Conservation (phyloP, 306 rosid species). For the Begonia peltatifolia region DNA sequence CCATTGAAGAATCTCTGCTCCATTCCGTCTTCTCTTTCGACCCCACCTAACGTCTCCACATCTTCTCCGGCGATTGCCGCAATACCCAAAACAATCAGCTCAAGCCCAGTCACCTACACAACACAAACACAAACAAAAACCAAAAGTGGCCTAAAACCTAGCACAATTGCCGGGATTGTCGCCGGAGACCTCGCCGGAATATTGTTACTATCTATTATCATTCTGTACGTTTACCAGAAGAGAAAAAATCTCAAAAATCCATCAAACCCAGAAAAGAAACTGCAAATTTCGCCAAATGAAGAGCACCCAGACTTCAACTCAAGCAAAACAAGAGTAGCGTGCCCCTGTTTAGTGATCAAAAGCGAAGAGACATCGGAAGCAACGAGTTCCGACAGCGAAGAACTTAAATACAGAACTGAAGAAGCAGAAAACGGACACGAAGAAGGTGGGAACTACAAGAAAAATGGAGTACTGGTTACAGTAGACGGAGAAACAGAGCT, state of each 20-base stretch:
- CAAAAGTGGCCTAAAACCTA: slow-evolving; percentile 43
- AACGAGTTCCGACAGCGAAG: slow-evolving; percentile 69
- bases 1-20: slow-evolving; percentile 60
- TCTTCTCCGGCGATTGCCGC: slow-evolving; percentile 87
- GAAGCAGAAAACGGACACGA: background rate
- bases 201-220: slow-evolving; percentile 25
- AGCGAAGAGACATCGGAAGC: slow-evolving; percentile 65
- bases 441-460: slow-evolving; percentile 7
- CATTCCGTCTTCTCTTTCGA: slow-evolving; percentile 55
- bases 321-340: slow-evolving; percentile 23
- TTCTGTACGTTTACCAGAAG: slow-evolving; percentile 48
- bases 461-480: slow-evolving; percentile 37
- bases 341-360: slow-evolving; percentile 46
- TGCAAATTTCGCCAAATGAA: slow-evolving; percentile 10
- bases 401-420: slow-evolving; percentile 4
- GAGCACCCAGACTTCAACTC: slow-evolving; percentile 4
- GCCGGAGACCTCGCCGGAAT: slow-evolving; percentile 68
- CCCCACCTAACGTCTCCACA: slow-evolving; percentile 32
- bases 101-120: slow-evolving; percentile 24
- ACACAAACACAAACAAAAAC: slow-evolving; percentile 20
- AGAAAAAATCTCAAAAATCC: slow-evolving; percentile 20
- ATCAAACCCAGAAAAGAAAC: slow-evolving; percentile 11
- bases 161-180: slow-evolving; percentile 57
- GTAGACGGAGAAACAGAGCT: slow-evolving; percentile 54
- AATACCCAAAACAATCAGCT: slow-evolving; percentile 57